Conservation (phyloP, 1,139 yeast genomes). For the Hemisphaericaspora subhashii region DNA sequence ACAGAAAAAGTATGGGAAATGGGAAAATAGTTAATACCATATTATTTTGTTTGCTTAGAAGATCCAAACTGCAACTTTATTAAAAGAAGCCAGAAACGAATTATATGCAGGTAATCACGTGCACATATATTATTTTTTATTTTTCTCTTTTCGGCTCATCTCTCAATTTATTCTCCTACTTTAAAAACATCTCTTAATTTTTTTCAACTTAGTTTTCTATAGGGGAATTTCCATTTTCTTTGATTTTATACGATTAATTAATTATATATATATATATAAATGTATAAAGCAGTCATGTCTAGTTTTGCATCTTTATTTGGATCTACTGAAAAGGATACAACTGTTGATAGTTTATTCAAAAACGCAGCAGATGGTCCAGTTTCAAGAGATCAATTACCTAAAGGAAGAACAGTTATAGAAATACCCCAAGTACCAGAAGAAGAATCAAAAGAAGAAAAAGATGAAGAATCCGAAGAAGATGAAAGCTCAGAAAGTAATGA, state of each 20-base stretch:
- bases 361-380: constrained; percentile 37
- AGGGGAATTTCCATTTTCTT: background rate
- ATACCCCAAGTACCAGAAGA: constrained; percentile 20
- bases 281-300: constrained; percentile 31
- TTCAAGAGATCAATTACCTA: constrained; percentile 26
- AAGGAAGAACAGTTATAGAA: constrained; percentile 26
- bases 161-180: background rate
- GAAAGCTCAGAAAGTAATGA: constrained; percentile 14
- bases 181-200: no score
- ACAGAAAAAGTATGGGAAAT: background rate
- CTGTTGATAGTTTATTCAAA: constrained; percentile 43
- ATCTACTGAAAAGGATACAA: constrained; percentile 30
- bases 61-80: no score
- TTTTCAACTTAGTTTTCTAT: background rate
- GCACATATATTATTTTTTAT: no score
- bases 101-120: background rate
- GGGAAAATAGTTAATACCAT: background rate
- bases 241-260: background rate
- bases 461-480: constrained; percentile 8
- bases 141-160: no score
- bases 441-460: constrained; percentile 12
- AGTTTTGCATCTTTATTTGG: constrained; percentile 39
- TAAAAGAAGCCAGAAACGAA: no score
- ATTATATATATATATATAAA: background rate
- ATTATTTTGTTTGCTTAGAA: no score